These are phyloP conservation scores for Limtongia smithiae DNA, from an alignment of 805 yeast species.

Conservation along the genomic window DNA sequence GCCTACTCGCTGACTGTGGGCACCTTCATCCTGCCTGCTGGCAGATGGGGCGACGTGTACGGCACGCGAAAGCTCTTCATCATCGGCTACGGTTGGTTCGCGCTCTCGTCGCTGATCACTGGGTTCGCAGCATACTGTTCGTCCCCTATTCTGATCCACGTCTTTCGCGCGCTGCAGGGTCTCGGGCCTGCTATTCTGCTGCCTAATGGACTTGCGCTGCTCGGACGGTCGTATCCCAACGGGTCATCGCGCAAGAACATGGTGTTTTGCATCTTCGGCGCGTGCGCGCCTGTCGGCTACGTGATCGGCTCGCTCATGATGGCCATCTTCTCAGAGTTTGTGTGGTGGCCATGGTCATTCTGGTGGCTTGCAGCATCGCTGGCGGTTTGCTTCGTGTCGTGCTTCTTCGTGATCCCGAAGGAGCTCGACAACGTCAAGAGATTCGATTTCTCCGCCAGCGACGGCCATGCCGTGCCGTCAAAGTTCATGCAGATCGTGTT, in stretches of 20 bases:
- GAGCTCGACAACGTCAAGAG: conserved; percentile 40
- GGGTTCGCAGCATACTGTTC: conserved; percentile 54
- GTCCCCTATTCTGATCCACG: conserved; percentile 38
- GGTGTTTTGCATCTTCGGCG: conserved; percentile 56
- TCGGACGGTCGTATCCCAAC: conserved; percentile 44
- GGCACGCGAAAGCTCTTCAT: conserved; percentile 57
- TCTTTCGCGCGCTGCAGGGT: conserved; percentile 61
- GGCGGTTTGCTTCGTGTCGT: conserved; percentile 36
- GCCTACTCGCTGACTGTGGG: conserved; percentile 69
- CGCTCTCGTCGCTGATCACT: conserved; percentile 56
- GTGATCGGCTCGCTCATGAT: conserved; percentile 53
- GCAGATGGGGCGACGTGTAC: conserved; percentile 67
- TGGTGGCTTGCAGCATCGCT: conserved; percentile 48
- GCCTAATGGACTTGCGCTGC: conserved; percentile 59
- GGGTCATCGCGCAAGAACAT: conserved; percentile 50
- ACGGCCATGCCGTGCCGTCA: no score
- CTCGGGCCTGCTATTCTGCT: conserved; percentile 57
- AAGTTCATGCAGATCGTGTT: no score
- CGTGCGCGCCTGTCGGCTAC: conserved; percentile 62
- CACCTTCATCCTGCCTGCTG: conserved; percentile 64
- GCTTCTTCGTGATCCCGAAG: conserved; percentile 43
- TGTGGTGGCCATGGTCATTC: conserved; percentile 62
- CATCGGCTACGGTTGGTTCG: conserved; percentile 53
- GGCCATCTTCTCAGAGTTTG: conserved; percentile 45
- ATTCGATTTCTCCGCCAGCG: conserved; percentile 27